Evolutionary conservation across 495 filamentous ascomycete genomes (phyloP), one percentile per base, ranked within the genome.

Genomic region (Filosporella fistucella): DNA sequence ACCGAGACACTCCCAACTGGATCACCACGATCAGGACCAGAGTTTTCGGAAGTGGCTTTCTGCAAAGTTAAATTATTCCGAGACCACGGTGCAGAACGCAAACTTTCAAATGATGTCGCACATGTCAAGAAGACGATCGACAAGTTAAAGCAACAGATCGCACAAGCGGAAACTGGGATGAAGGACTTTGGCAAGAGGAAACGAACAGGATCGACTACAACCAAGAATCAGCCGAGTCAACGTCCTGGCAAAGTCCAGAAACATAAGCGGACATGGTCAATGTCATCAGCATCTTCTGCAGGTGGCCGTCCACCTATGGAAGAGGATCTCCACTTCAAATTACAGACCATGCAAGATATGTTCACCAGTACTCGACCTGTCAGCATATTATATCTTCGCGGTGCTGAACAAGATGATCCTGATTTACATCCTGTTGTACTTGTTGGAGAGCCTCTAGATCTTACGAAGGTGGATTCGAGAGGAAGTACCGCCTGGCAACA

Each of bases 41-140:
- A 65, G 13, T 47, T 61, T 7, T 58, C 79, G 1, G 91, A 98
- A 64, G 78, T 95, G 5, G 86, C 86, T 63, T 97, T 86, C 61
- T 94, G 91, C 77, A 94, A 91, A 66, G 88, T 98, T 37, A 96
- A 97, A 60, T 77, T 98, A 2, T 98, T 98, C 70, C 77, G 93
- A 32, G 93, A 98, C 59, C 91, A 98, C 55, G 93, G 93, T 6
- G 93, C 93, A 0, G 93, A 98, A 65, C 81, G 93, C 23, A 98
- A 96, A 63, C 74, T 96, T 2, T 86, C 88, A 6, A 98, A 96
- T 57, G 93, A 98, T 57, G 70, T 94, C n/a, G 82, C 85, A 1
- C 89, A 95, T 51, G 83, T 96, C 45, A 88, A 89, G 56, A 96
- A 96, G 72, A 85, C 82, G 0, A 96, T 97, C 52, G 88, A 95